Evolutionary conservation across 441 rosid species (phyloP).

Genomic region (Bocquillonia castaneifolia): DNA sequence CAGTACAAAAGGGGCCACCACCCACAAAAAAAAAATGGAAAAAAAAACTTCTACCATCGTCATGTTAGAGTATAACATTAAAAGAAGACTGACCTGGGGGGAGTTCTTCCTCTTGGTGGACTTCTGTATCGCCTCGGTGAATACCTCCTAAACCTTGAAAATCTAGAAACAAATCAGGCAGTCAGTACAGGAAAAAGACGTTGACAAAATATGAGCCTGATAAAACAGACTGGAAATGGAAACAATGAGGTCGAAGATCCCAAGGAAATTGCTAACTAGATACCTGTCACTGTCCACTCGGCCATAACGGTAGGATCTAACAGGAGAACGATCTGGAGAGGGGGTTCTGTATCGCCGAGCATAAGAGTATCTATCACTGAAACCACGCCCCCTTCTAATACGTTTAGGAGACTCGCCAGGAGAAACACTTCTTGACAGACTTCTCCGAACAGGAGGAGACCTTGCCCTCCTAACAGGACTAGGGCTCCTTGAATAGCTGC

Average conservation of each 20-base stretch:
- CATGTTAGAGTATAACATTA: not conserved
- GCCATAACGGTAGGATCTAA: conserved; percentile 60
- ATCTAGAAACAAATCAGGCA: conserved; percentile 36
- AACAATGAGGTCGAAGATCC: not conserved
- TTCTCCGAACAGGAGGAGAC: conserved; percentile 65
- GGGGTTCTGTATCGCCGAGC: conserved; percentile 87
- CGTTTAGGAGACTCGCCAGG: conserved; percentile 78
- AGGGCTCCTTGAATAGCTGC: conserved; percentile 58
- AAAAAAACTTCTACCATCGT: no score
- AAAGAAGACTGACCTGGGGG: conserved; percentile 56
- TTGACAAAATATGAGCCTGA: not conserved
- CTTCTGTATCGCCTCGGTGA: conserved; percentile 87
- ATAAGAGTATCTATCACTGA: conserved; percentile 79
- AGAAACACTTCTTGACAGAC: conserved; percentile 75
- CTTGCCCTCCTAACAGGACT: conserved; percentile 45
- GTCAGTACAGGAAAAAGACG: not conserved
- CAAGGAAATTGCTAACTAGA: not conserved
- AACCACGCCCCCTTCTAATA: conserved; percentile 89
- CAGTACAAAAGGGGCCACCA: not conserved
- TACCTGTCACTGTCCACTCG: conserved; percentile 79
- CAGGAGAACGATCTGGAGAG: conserved; percentile 80
- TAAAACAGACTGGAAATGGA: not conserved
- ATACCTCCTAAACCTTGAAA: conserved; percentile 61
- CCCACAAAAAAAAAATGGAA: no score
- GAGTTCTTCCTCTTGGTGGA: conserved; percentile 80